Evolutionary conservation across 352 stramenopile species (phyloP), one percentile per base, ranked within the genome.

Genomic region (Globisporangium emineosum): DNA sequence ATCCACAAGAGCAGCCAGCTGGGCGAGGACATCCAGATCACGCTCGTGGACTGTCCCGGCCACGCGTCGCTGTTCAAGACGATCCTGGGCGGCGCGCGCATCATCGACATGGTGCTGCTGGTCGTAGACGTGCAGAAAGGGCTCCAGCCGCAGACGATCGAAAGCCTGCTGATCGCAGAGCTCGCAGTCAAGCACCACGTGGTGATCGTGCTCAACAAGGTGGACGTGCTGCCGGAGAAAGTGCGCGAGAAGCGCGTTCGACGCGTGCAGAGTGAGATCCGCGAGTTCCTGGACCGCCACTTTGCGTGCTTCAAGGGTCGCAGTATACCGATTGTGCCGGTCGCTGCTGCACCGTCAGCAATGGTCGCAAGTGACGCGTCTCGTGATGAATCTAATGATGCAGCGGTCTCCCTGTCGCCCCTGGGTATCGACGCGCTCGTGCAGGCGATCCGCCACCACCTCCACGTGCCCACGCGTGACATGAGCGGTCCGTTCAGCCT

Each of bases 1-100:
- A 21, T 5, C 13, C 19, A 42, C 5, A 10, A 1, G 15, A 42
- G 0, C 50, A 50, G 59, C 37, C 66, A 78, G 62, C 73, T 17
- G 37, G 37, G 37, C 19, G 5, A 75, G 54, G 61, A 75, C 23
- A 64, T 98, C 7, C 97, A 99, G 72, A 91, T 99, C 63, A 99
- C 97, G 23, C 70, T 98, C 12, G 93, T 98, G 12, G 90, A 97
- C 73, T 96, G 98, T 77, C 98, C 98, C 1, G 98, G 98, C 4
- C 98, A 99, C 72, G 97, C 97, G 25, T 98, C 91, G 19, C 78
- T 99, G 10, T 99, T 99, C 67, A 91, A 97, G 62, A 99, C 97
- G n/a, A 99, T 99, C 61, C 97, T 99, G 42, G 96, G 95, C 33
- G 97, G 97, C 58, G 94, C 97, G 45, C 94, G 98, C 76, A 99